These are phyloP conservation scores for Wallemia ichthyophaga DNA, from an alignment of 1,284 basidiomycete species.

Conservation along the genomic window DNA sequence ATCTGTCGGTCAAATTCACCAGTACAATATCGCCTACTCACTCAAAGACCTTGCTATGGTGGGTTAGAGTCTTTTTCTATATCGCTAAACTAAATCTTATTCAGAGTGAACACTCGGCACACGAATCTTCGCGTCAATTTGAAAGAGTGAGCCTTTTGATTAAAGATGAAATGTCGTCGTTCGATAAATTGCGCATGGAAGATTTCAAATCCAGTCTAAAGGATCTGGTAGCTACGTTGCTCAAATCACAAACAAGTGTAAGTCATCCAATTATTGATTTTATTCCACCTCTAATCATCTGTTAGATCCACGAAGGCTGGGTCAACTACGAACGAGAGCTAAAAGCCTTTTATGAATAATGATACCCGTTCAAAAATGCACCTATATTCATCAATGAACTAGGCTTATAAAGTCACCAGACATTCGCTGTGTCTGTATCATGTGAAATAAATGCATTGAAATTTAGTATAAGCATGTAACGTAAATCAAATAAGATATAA, in stretches of 20 bases:
- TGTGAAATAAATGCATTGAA: not conserved
- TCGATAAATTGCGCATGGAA: constrained; percentile 71
- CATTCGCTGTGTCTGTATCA: too few species aligned
- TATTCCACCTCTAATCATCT: not conserved
- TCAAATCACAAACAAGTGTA: constrained; percentile 47
- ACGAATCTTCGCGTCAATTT: constrained; percentile 57
- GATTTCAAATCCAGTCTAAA: constrained; percentile 55
- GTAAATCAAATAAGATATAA: too few species aligned
- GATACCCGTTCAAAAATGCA: too few species aligned
- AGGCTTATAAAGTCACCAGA: too few species aligned
- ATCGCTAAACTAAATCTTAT: too few species aligned
- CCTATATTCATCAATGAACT: too few species aligned
- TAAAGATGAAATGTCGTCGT: constrained; percentile 69
- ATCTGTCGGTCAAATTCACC: constrained; percentile 32
- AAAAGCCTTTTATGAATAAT: too few species aligned
- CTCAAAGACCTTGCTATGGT: constrained; percentile 52
- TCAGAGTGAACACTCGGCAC: constrained; percentile 14
- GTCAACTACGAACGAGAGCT: not conserved
- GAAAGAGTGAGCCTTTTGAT: constrained; percentile 59
- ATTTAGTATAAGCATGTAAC: too few species aligned
- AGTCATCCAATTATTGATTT: constrained; percentile 7
- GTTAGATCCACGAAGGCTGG: not conserved
- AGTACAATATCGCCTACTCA: constrained; percentile 33
- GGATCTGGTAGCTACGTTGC: constrained; percentile 50
- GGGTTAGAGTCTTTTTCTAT: constrained; percentile 10